These are phyloP conservation scores for Penicillium sumatraense DNA, from an alignment of 2,329 filamentous ascomycete species.

Conservation along the genomic window DNA sequence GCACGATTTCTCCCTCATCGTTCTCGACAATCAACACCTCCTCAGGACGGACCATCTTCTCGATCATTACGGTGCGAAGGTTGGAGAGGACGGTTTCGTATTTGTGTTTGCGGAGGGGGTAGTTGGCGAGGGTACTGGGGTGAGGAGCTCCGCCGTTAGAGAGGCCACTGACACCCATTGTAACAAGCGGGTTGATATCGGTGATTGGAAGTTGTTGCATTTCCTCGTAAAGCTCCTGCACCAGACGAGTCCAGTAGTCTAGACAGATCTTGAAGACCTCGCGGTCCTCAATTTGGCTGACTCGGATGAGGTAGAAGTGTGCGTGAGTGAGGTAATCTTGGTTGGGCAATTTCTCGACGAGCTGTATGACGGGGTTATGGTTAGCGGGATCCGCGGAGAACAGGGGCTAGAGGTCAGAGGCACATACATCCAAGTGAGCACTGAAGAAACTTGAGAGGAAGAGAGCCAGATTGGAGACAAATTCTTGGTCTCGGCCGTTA, in stretches of 20 bases:
- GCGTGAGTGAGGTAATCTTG: constrained; percentile 92
- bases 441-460: constrained; percentile 98
- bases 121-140: constrained; percentile 81
- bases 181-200: constrained; percentile 87
- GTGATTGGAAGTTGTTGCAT: constrained; percentile 96
- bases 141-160: constrained; percentile 83
- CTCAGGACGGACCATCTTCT: constrained; percentile 98
- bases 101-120: constrained; percentile 96
- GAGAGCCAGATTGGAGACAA: constrained; percentile 93
- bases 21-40: constrained; percentile 99
- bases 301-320: constrained; percentile 97
- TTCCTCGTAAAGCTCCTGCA: constrained; percentile 97
- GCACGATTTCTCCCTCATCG: constrained; percentile 97
- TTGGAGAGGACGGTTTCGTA: constrained; percentile 94
- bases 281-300: constrained; percentile 97
- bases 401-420: too few relatives aligned
- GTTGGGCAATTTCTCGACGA: constrained; percentile 95
- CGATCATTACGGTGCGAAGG: constrained; percentile 96
- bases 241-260: constrained; percentile 98
- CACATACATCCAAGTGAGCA: constrained; percentile 78
- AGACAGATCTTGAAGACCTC: constrained; percentile 99
- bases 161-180: constrained; percentile 71
- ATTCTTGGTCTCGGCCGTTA: constrained; percentile 93
- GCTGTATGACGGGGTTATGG: too few relatives aligned
- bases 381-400: too few relatives aligned